Percentiles rank a stretch among this genome's conserved stretches.
Conservation (phyloP, 192 early-diverging fungal species). For the Phlyctochytrium planicorne region DNA sequence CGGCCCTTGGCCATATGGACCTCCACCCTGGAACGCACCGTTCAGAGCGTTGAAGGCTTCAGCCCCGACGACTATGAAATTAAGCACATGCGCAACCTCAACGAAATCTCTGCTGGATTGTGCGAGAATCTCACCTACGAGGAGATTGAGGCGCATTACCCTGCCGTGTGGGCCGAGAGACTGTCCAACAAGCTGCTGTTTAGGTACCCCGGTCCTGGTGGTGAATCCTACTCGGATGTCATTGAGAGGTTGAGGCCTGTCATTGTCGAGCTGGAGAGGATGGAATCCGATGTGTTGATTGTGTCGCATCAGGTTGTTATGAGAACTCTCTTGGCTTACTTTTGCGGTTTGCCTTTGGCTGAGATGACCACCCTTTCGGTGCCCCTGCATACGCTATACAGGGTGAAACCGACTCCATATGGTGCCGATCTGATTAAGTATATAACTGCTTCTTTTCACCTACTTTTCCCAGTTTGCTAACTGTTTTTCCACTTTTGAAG, state of each 20-base stretch:
- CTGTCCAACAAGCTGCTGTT: constrained; percentile 87
- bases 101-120: constrained; percentile 91
- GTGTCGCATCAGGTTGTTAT: constrained; percentile 92
- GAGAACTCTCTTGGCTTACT: constrained; percentile 87
- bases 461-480: not conserved
- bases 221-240: constrained; percentile 92
- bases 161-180: constrained; percentile 79
- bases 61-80: constrained; percentile 76
- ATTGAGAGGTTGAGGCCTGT: constrained; percentile 90
- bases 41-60: constrained; percentile 82
- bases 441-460: not conserved
- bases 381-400: constrained; percentile 79
- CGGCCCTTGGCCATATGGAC: constrained; percentile 74
- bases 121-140: constrained; percentile 55
- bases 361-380: constrained; percentile 81
- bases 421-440: constrained; percentile 60
- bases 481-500: constrained; percentile 3
- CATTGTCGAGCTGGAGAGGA: constrained; percentile 94
- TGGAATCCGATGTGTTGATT: constrained; percentile 80
- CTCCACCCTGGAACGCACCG: constrained; percentile 78
- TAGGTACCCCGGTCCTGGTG: constrained; percentile 94
- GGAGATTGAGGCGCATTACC: constrained; percentile 77
- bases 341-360: constrained; percentile 77
- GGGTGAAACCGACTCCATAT: constrained; percentile 81
- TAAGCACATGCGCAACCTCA: constrained; percentile 70